These are phyloP conservation scores for Amphibolis antarctica DNA, from an alignment of 106 monocot genomes.

Conservation along the genomic window DNA sequence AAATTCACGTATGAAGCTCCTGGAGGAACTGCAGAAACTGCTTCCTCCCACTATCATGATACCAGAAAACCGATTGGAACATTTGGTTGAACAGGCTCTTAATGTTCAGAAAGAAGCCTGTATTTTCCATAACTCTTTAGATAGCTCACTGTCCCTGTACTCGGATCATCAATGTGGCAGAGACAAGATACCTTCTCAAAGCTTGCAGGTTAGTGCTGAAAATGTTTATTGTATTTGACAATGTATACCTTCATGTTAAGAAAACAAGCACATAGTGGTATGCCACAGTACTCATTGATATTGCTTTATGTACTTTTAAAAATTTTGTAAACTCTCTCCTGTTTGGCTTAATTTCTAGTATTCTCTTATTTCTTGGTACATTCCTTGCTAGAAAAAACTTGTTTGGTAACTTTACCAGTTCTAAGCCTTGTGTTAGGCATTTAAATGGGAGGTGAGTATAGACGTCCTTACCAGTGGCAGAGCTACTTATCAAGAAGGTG, in stretches of 20 bases:
- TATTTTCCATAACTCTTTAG: constrained; percentile 22
- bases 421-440: too few relatives aligned
- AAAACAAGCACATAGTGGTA: neutral
- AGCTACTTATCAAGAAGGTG: too few relatives aligned
- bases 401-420: too few relatives aligned
- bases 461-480: too few relatives aligned
- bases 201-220: constrained; percentile 19
- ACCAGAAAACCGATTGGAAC: constrained; percentile 28
- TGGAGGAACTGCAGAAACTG: constrained; percentile 27
- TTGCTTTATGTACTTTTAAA: neutral
- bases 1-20: constrained; percentile 14
- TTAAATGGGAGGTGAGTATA: too few relatives aligned
- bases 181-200: constrained; percentile 27
- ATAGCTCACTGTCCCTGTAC: constrained; percentile 23
- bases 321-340: neutral
- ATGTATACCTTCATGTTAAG: neutral
- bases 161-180: constrained; percentile 30
- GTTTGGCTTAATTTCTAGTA: neutral
- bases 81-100: constrained; percentile 34
- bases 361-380: too few relatives aligned
- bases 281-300: neutral
- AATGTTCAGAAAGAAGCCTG: constrained; percentile 22
- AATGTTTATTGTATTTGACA: neutral
- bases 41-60: constrained; percentile 26
- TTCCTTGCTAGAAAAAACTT: too few relatives aligned